Evolutionary conservation across 805 yeast species (phyloP).

Genomic region (Hanseniaspora hatyaiensis): DNA sequence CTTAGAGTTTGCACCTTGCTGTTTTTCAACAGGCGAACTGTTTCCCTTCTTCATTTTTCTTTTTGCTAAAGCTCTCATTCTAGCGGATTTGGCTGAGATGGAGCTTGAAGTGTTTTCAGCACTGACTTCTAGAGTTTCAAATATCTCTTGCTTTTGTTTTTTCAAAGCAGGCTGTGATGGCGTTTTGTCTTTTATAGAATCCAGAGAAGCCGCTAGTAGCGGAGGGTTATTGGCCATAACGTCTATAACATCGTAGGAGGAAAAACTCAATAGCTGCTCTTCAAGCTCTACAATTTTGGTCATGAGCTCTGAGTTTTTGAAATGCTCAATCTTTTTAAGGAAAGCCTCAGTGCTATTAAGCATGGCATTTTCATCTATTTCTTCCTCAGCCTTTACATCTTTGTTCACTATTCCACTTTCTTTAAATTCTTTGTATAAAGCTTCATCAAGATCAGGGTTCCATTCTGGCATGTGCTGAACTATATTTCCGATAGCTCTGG

Average conservation of each 20-base stretch:
- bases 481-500: conserved; percentile 87
- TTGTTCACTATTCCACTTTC: neutral
- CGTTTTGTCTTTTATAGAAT: conserved; percentile 19
- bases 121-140: neutral
- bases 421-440: conserved; percentile 25
- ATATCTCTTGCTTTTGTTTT: conserved; percentile 19
- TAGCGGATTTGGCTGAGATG: conserved; percentile 42
- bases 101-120: too few relatives aligned
- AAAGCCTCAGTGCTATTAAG: conserved; percentile 28
- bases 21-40: conserved; percentile 19
- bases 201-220: conserved; percentile 29
- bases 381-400: conserved; percentile 15
- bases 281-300: conserved; percentile 28
- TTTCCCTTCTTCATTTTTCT: conserved; percentile 72
- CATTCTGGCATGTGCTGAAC: conserved; percentile 65
- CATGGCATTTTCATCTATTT: conserved; percentile 22
- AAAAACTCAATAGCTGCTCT: conserved; percentile 35
- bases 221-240: conserved; percentile 40
- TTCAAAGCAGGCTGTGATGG: conserved; percentile 20
- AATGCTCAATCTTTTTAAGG: conserved; percentile 26
- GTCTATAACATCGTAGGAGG: conserved; percentile 40
- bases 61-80: conserved; percentile 89
- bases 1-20: too few relatives aligned
- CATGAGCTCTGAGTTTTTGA: conserved; percentile 21
- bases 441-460: conserved; percentile 60